phyloP scores from a whole-genome alignment of 2,329 filamentous ascomycete genomes.

The Gnomoniopsis smithogilvyi region DNA sequence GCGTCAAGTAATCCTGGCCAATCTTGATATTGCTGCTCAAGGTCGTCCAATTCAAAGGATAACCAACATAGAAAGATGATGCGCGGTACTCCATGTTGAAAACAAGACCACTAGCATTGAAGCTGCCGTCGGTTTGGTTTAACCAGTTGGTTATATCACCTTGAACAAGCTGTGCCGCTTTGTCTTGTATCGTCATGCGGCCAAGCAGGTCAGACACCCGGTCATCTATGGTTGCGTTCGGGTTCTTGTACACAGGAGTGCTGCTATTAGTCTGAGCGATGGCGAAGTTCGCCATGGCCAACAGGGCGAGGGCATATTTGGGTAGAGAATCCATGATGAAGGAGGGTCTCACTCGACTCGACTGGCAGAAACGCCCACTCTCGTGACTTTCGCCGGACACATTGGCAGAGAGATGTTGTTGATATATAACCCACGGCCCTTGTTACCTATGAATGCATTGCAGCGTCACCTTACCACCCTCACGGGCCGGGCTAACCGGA shows the following conservation, averaged over 20 bases:
- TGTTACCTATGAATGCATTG: not conserved
- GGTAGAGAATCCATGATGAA: not conserved
- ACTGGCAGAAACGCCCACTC: not conserved
- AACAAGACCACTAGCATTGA: constrained; percentile 64
- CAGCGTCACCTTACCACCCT: not conserved
- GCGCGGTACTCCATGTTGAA: constrained; percentile 64
- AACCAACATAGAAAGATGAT: constrained; percentile 71
- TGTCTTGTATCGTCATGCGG: constrained; percentile 73
- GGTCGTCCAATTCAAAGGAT: constrained; percentile 61
- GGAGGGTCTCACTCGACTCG: not conserved
- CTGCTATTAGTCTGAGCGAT: constrained; percentile 12
- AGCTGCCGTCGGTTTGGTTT: constrained; percentile 61
- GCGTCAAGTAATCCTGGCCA: constrained; percentile 65
- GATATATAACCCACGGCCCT: constrained; percentile 3
- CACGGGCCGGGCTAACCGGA: not conserved
- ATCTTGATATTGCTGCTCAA: constrained; percentile 60
- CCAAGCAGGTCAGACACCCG: constrained; percentile 65
- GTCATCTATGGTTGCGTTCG: constrained; percentile 58
- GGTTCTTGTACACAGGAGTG: constrained; percentile 58
- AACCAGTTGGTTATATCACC: constrained; percentile 73
- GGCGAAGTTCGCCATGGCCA: constrained; percentile 15
- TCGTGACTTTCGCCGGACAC: not conserved
- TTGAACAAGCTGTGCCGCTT: constrained; percentile 66
- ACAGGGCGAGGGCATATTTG: constrained; percentile 6
- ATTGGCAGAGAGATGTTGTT: not conserved